These are phyloP conservation scores for Gaultheria prostrata DNA, from an alignment of 148 eudicot genomes.

Conservation along the genomic window DNA sequence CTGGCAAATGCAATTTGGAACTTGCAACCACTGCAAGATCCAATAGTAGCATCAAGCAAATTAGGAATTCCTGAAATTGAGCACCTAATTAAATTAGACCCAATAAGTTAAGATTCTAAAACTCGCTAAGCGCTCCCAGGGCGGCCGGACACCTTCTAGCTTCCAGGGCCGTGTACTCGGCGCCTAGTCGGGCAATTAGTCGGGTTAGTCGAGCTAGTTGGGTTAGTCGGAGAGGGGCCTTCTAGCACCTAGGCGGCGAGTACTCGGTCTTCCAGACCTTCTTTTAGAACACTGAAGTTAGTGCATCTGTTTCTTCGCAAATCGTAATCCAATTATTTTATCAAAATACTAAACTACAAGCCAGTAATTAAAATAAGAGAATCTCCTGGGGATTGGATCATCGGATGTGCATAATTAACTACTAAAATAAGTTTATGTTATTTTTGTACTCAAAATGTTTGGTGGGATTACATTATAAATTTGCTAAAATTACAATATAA, in stretches of 20 bases:
- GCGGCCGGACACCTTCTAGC: no score
- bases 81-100: neutral
- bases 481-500: neutral
- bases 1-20: neutral
- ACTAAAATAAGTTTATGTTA: neutral
- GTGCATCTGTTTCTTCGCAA: neutral
- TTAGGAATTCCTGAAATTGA: neutral
- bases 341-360: neutral
- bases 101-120: neutral
- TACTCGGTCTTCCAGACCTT: no score
- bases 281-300: no score
- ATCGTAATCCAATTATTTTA: neutral
- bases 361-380: neutral
- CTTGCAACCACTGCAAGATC: neutral
- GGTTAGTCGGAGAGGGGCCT: no score
- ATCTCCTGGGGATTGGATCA: neutral
- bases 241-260: no score
- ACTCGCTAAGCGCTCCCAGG: no score
- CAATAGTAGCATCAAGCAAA: neutral
- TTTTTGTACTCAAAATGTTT: neutral
- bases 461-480: neutral
- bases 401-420: neutral
- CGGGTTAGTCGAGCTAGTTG: no score
- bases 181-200: no score
- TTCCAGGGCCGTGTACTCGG: no score